Evolutionary conservation across 768 basidiomycete species (phyloP), one percentile per base, ranked within the genome.

Genomic region (Serendipita sp.): DNA sequence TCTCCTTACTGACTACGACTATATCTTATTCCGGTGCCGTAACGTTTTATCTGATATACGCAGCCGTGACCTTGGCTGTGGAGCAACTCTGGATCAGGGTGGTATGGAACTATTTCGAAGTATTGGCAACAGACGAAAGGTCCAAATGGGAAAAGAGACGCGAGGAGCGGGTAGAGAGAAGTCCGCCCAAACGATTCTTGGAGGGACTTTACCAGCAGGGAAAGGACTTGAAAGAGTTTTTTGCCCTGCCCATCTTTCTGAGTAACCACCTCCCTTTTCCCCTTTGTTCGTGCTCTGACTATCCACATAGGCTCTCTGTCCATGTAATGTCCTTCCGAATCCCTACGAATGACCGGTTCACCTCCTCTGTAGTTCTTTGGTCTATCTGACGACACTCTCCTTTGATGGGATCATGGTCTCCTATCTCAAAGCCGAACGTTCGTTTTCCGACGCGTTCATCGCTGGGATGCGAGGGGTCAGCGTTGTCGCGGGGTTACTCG

Each of bases 391-490:
- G 47, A 44, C 2, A n/a, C 45, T 58, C 74, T 74, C 30, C 81
- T 41, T 82, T 67, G 81, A 83, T 67, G 80, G 80, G 3, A 80
- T 76, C 1, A 78, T 83, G 78, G 70, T 83, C 23, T 71, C 75
- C 0, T 83, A 76, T 70, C 74, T 83, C 36, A 82, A 82, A 67
- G 72, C 75, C 0, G 75, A 75, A 58, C 66, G 71, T 15, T 13
- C 13, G 41, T 82, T 77, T 67, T 71, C 72, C 1, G 80, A 83
- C 65, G 71, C 76, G 0, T 79, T 81, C 69, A 71, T 82, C 32
- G 79, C 81, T 0, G 79, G 75, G 0, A 79, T 80, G 78, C 73
- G 81, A 1, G 80, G 74, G 0, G 64, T 78, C 3, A 76, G 75
- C 56, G 79, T 79, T 5, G 70, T 78, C 3, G 76, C 78, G 1